Evolutionary conservation across 164 flowering plant genomes (phyloP).

Genomic region (Malania oleifera): DNA sequence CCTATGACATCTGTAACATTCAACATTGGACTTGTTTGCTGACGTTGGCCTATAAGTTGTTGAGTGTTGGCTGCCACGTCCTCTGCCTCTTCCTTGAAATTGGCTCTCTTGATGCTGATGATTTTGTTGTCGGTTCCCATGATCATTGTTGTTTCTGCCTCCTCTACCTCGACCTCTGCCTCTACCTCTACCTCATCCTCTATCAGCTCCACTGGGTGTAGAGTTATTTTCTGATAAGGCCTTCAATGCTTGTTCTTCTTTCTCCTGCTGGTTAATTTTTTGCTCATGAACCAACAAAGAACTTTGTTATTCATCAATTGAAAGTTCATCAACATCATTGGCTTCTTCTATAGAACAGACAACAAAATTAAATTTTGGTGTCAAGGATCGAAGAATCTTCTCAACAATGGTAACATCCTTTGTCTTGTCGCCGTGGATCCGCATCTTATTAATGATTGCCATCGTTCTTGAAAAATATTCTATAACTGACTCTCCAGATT

Average conservation of each 20-base stretch:
- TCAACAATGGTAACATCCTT: neutral
- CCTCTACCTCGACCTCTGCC: neutral
- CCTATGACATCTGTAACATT: too few relatives aligned
- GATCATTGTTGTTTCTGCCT: neutral
- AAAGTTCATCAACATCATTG: too few relatives aligned
- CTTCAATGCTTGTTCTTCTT: neutral
- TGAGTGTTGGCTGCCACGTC: too few relatives aligned
- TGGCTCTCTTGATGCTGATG: too few relatives aligned
- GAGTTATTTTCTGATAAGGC: neutral
- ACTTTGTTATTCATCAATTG: too few relatives aligned
- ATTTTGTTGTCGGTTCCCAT: too few relatives aligned
- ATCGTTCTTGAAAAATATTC: neutral
- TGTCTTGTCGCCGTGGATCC: neutral
- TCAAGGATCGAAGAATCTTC: conserved; percentile 1
- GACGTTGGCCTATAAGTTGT: too few relatives aligned
- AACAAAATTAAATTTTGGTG: neutral
- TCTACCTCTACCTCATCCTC: neutral
- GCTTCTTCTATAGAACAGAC: neutral
- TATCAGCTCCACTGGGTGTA: neutral
- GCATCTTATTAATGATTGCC: too few relatives aligned
- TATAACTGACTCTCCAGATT: neutral
- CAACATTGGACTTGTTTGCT: too few relatives aligned
- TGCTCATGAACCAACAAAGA: too few relatives aligned
- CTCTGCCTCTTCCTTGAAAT: too few relatives aligned
- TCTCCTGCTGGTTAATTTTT: neutral